Percentiles rank a stretch among this genome's conserved stretches.
phyloP scores from a whole-genome alignment of 495 filamentous ascomycete species.

The Penicillium fimorum region DNA sequence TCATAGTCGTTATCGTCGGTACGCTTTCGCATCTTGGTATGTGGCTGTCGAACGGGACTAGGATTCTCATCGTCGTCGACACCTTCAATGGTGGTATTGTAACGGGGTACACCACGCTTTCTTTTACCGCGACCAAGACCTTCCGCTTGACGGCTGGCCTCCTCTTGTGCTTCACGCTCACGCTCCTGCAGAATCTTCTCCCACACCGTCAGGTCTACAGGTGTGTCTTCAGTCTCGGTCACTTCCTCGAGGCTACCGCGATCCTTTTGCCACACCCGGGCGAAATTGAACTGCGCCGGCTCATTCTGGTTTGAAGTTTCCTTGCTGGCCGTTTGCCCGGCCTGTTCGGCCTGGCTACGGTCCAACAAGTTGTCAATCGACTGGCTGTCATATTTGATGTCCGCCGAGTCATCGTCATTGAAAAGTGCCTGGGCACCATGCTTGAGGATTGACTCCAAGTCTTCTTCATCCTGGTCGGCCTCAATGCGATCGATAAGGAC shows the following conservation, averaged over 20 bases:
- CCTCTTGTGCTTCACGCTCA: conserved; percentile 68
- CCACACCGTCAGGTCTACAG: conserved; percentile 69
- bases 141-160: conserved; percentile 61
- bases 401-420: conserved; percentile 60
- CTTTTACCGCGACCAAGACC: conserved; percentile 82
- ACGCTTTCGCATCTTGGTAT: conserved; percentile 26
- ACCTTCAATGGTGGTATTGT: conserved; percentile 20
- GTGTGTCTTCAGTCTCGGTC: conserved; percentile 42
- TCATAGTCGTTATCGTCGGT: conserved; percentile 17
- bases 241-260: conserved; percentile 61
- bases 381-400: conserved; percentile 74
- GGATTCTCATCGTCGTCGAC: conserved; percentile 11
- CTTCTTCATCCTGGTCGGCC: conserved; percentile 69
- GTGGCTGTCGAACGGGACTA: conserved; percentile 15
- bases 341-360: conserved; percentile 76
- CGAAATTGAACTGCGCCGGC: conserved; percentile 72
- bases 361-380: conserved; percentile 88
- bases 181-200: conserved; percentile 82
- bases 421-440: conserved; percentile 88
- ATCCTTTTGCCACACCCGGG: conserved; percentile 90
- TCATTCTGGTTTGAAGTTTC: conserved; percentile 53
- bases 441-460: conserved; percentile 84
- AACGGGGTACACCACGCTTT: conserved; percentile 48
- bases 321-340: conserved; percentile 52
- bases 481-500: conserved; percentile 89